Base-by-base conservation (phyloP, 306 rosid species). In the Calophaca sinica region DNA sequence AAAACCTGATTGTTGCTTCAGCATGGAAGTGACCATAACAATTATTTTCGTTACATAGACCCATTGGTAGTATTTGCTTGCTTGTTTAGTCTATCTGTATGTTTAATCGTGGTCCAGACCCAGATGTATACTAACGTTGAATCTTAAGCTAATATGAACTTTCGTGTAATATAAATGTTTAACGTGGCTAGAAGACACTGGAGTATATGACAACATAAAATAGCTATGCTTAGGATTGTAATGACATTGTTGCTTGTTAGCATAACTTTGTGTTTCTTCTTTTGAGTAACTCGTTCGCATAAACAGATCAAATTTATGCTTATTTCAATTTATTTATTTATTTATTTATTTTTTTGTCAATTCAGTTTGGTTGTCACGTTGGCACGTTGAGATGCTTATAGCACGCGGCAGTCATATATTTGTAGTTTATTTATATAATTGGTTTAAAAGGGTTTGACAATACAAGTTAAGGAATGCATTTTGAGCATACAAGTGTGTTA, bases 1-100 rank as follows among this genome's bases (percentile, higher is more conserved):
- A 89, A 79, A 89, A 72, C 84, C 85, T 94, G 84, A 83, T 94
- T 54, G 94, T 94, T 73, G 85, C 98, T 75, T 94, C 98, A 36
- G 90, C 97, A 29, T 94, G 98, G 98, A 91, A 84, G 80, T 94
- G 86, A 91, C 28, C 49, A 5, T 55, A 48, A 70, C 33, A 33
- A 42, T 63, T 76, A 49, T 71, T 76, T 76, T 65, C 59, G 29
- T 44, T 39, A 11, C 12, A 3, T 29, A 45, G 63, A 64, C 20
- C 65, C 75, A 59, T 71, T 62, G 35, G 33, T 66, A 65, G 72
- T 75, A 32, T 70, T 44, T 64, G 83, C 53, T 70, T 76, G 64
- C 35, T 41, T 85, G 71, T 77, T 76, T 50, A 36, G 77, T 83
- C 52, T 81, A 8, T 72, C 6, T 53, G 72, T 81, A 75, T 81